Conservation (phyloP, 768 basidiomycete species). For the Mycena floridula region DNA sequence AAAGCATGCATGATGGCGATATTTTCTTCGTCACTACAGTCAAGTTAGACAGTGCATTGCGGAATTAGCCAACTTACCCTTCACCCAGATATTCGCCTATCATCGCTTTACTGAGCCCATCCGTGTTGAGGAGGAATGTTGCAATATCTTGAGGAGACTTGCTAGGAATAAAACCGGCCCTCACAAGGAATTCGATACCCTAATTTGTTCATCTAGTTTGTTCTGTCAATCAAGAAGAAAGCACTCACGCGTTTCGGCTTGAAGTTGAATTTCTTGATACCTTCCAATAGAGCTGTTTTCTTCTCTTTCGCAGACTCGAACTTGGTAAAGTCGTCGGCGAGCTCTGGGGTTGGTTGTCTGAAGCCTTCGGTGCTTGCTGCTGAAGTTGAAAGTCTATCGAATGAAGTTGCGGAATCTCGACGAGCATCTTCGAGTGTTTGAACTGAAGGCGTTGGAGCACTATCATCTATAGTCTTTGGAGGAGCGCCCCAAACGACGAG, state of each 20-base stretch:
- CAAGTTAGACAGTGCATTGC: conserved; percentile 1
- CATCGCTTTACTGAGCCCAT: conserved; percentile 91
- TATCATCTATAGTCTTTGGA: conserved; percentile 38
- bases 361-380: conserved; percentile 46
- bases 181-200: conserved; percentile 87
- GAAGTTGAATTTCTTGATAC: conserved; percentile 96
- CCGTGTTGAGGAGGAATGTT: conserved; percentile 76
- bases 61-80: conserved; percentile 49
- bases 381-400: conserved; percentile 46
- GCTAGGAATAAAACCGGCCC: conserved; percentile 80
- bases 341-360: conserved; percentile 70
- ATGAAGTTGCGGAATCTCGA: conserved; percentile 44
- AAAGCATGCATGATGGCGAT: conserved; percentile 97
- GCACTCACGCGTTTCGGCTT: conserved; percentile 88
- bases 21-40: conserved; percentile 74
- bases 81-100: conserved; percentile 98
- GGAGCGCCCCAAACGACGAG: conserved; percentile 86
- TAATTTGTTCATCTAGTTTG: conserved; percentile 20
- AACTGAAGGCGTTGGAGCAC: conserved; percentile 22
- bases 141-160: conserved; percentile 75
- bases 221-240: conserved; percentile 4
- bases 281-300: conserved; percentile 91
- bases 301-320: conserved; percentile 96
- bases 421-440: conserved; percentile 48
- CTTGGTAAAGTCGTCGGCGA: conserved; percentile 81